Evolutionary conservation across 345 rosid genomes (phyloP), one percentile per base, ranked within the genome.

Genomic region (Gossypium ekmanianum): DNA sequence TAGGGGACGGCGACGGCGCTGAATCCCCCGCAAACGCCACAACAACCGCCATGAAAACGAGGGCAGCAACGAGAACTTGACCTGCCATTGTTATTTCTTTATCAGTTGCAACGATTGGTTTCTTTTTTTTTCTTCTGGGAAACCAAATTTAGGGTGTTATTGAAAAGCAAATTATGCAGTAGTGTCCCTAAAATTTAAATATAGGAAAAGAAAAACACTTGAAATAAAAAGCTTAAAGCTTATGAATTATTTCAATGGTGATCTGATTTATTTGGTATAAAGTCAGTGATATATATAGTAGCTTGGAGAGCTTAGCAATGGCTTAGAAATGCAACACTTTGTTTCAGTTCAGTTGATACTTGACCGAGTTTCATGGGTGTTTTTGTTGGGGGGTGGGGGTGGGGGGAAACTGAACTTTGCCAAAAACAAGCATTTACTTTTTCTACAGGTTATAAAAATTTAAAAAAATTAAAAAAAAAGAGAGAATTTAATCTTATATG

Each of bases 1-100:
- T 27, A 57, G 80, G 79, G 0, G 81, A 61, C 0, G 83, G 79
- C 0, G 87, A 50, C 0, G 87, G 87, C 52, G 85, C 71, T 0
- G 45, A 13, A 48, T 83, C 80, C 0, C 85, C 87, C 1, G 88
- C 82, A 14, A 78, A 85, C 9, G n/a, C 76, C 2, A 67, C 73
- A 4, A 68, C 87, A n/a, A 82, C 59, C 5, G 50, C 82, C 61
- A 85, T 34, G 54, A 77, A 67, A 16, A 82, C 70, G n/a, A 85
- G 24, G 3, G 63, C 76, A 14, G 80, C 44, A 43, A 82, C 79
- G 6, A 82, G 0, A 63, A 76, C 67, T 50, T 78, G 84, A 7
- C 82, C 79, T 4, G 84, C 85, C 84, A 82, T 82, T 58, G 39
- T 24, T 24, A 22, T 57, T 57, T 57, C 43, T 61, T 26, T 12